phyloP scores from a whole-genome alignment of 345 rosid species.

The Fremontodendron californicum region DNA sequence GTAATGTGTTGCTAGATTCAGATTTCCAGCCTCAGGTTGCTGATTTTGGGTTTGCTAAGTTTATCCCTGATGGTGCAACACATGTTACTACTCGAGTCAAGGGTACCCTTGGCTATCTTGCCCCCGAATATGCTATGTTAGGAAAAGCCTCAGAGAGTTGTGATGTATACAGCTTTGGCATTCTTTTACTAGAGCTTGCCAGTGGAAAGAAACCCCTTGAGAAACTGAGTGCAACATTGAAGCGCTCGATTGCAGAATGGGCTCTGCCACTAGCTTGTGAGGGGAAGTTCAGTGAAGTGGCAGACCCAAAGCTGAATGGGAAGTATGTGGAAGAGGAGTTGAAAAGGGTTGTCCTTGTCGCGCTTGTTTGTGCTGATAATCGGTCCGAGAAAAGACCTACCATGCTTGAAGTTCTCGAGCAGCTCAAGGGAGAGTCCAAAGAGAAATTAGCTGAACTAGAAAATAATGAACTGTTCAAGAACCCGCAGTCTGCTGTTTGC shows the following conservation, averaged over 20 bases:
- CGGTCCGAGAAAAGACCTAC: constrained; percentile 61
- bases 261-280: constrained; percentile 59
- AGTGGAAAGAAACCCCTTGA: constrained; percentile 66
- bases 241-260: constrained; percentile 58
- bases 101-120: constrained; percentile 79
- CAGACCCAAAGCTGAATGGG: constrained; percentile 58
- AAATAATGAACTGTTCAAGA: constrained; percentile 56
- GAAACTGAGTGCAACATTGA: constrained; percentile 33
- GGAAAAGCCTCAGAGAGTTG: constrained; percentile 83
- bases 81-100: constrained; percentile 80
- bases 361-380: constrained; percentile 50
- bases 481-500: constrained; percentile 18
- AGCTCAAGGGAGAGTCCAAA: constrained; percentile 58
- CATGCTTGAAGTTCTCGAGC: constrained; percentile 60
- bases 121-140: constrained; percentile 76
- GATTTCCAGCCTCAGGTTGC: constrained; percentile 74
- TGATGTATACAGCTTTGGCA: constrained; percentile 79
- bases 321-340: constrained; percentile 54
- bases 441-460: constrained; percentile 56
- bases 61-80: constrained; percentile 74
- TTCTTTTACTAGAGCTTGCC: constrained; percentile 64
- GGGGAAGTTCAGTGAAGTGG: constrained; percentile 52
- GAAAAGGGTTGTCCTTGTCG: constrained; percentile 46
- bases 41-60: constrained; percentile 75
- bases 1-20: constrained; percentile 69